Percentiles rank a stretch among this genome's conserved stretches.
phyloP scores from a whole-genome alignment of 371 early-diverging fungal species.

The Mortierella sp. region DNA sequence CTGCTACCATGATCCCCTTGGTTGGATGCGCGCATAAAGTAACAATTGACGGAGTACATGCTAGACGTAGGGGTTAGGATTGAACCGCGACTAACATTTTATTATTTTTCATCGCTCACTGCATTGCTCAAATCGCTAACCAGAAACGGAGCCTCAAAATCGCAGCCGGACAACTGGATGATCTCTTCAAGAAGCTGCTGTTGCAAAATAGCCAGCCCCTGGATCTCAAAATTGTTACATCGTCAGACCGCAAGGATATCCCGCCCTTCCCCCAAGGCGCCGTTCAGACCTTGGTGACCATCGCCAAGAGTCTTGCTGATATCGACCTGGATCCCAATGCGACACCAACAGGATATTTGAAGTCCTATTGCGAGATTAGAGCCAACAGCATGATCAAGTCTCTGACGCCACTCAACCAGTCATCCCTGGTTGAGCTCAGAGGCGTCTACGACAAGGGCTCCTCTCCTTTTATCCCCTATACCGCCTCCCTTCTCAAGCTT shows the following conservation, averaged over 20 bases:
- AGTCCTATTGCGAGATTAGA: constrained; percentile 51
- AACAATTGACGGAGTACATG: background rate
- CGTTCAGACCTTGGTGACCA: constrained; percentile 25
- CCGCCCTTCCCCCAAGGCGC: constrained; percentile 32
- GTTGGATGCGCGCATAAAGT: background rate
- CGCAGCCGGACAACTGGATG: constrained; percentile 69
- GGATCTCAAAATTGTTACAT: constrained; percentile 61
- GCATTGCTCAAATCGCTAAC: background rate
- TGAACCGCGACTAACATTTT: background rate
- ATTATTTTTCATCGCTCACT: background rate
- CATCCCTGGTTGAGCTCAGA: constrained; percentile 41
- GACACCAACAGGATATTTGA: constrained; percentile 45
- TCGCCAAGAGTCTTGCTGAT: constrained; percentile 49
- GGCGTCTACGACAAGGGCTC: constrained; percentile 55
- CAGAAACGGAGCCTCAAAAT: constrained; percentile 73
- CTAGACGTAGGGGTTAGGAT: background rate
- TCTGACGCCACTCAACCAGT: constrained; percentile 44
- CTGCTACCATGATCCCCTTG: background rate
- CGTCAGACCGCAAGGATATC: constrained; percentile 54
- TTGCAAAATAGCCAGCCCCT: constrained; percentile 64
- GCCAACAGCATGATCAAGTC: constrained; percentile 54
- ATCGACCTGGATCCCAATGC: constrained; percentile 49
- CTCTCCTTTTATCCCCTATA: constrained; percentile 48
- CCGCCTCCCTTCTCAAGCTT: constrained; percentile 49
- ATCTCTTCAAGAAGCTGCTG: constrained; percentile 68